Evolutionary conservation across 768 basidiomycete species (phyloP).

Genomic region (Chalciporus sphaerocephalus): DNA sequence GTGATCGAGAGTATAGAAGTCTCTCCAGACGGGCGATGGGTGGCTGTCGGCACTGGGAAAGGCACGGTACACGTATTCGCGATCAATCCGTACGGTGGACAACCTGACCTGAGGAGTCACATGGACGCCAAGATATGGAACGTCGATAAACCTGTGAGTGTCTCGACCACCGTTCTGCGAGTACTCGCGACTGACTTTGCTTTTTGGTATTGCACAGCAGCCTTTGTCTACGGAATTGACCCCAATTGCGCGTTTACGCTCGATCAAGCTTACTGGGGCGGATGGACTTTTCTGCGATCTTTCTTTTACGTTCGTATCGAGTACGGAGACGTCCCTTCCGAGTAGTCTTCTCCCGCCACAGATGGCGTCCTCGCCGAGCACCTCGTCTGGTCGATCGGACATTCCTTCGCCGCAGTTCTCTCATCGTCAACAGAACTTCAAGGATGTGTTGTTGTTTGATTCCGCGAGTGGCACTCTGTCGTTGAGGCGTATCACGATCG

Average conservation of each 20-base stretch:
- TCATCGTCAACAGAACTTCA: constrained; percentile 44
- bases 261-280: constrained; percentile 26
- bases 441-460: constrained; percentile 69
- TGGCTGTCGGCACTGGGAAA: constrained; percentile 61
- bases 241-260: constrained; percentile 54
- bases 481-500: constrained; percentile 50
- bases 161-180: not conserved
- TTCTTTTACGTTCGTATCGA: constrained; percentile 51
- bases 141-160: constrained; percentile 41
- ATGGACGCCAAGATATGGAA: constrained; percentile 57
- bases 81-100: constrained; percentile 72
- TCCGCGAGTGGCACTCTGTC: constrained; percentile 52
- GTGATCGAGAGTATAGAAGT: constrained; percentile 48
- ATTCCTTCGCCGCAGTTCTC: constrained; percentile 27
- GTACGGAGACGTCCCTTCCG: constrained; percentile 33
- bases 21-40: constrained; percentile 57
- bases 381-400: constrained; percentile 28
- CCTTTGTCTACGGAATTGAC: constrained; percentile 49
- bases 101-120: constrained; percentile 58
- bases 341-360: constrained; percentile 35
- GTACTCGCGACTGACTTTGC: not conserved
- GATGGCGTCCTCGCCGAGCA: constrained; percentile 22
- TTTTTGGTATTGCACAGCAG: constrained; percentile 34
- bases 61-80: constrained; percentile 70
- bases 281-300: constrained; percentile 38